Conservation (phyloP, 108 stramenopile species). For the Nannochloropsis oceanica region DNA sequence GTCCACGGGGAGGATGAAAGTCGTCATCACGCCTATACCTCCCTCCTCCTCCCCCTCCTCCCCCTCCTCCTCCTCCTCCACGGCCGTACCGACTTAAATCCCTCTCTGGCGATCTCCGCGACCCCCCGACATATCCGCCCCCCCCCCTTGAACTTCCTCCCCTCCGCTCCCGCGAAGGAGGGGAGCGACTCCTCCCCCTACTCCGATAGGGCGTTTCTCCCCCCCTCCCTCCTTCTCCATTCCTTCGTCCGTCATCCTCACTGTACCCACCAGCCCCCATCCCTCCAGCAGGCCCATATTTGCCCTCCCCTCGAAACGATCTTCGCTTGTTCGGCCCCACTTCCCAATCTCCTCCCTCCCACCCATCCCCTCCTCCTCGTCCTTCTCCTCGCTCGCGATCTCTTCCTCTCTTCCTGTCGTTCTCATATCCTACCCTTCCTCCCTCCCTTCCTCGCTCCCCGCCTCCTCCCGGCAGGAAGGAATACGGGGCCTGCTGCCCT, state of each 20-base stretch:
- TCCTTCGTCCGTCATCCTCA: slow-evolving; percentile 1
- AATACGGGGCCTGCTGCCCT: slow-evolving; percentile 18
- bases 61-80: background rate
- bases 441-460: slow-evolving; percentile 31
- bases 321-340: background rate
- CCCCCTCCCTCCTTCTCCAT: background rate
- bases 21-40: background rate
- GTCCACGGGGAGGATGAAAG: background rate
- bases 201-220: background rate
- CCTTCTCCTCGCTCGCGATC: background rate
- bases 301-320: background rate
- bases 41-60: background rate
- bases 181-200: background rate
- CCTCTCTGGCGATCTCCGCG: background rate
- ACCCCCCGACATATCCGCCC: background rate
- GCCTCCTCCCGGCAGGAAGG: slow-evolving; percentile 49
- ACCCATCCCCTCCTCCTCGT: background rate
- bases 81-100: background rate
- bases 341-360: background rate
- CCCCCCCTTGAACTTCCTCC: background rate
- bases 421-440: background rate
- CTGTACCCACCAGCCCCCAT: background rate
- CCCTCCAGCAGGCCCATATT: background rate
- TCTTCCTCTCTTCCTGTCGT: background rate
- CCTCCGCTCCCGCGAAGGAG: no score